phyloP scores from a whole-genome alignment of 257 asterid species.

The Oldenlandia corymbosa region DNA sequence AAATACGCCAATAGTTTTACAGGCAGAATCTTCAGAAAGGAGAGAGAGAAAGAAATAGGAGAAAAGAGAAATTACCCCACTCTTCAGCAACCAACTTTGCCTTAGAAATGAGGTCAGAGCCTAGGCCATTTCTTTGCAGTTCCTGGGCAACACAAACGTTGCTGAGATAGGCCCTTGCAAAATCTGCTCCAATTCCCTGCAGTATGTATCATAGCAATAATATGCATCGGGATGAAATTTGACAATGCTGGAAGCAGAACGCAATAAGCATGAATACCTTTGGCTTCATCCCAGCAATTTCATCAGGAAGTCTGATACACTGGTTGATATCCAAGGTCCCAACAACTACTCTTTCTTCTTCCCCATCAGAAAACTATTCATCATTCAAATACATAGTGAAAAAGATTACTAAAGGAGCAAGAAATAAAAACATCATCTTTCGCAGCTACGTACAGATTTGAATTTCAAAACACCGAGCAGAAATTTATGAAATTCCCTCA shows the following conservation, averaged over 20 bases:
- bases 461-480: background rate
- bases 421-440: background rate
- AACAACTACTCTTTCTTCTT: slow-evolving; percentile 67
- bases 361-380: slow-evolving; percentile 50
- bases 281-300: slow-evolving; percentile 68
- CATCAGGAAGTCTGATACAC: slow-evolving; percentile 80
- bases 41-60: background rate
- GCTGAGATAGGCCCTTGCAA: slow-evolving; percentile 85
- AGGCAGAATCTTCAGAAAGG: background rate
- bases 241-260: background rate
- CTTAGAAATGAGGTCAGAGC: slow-evolving; percentile 58
- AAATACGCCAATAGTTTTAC: slow-evolving; percentile 3
- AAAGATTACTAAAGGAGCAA: no score
- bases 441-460: no score
- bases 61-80: slow-evolving; percentile 55
- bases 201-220: slow-evolving; percentile 13
- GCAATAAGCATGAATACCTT: slow-evolving; percentile 38
- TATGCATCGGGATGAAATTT: background rate
- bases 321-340: slow-evolving; percentile 89
- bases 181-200: slow-evolving; percentile 87
- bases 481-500: background rate
- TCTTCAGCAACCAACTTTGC: slow-evolving; percentile 66
- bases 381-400: background rate
- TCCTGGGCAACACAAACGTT: slow-evolving; percentile 88
- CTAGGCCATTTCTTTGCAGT: slow-evolving; percentile 79